Conservation (phyloP, 2,329 filamentous ascomycete species). For the Cercospora nicotianae region DNA sequence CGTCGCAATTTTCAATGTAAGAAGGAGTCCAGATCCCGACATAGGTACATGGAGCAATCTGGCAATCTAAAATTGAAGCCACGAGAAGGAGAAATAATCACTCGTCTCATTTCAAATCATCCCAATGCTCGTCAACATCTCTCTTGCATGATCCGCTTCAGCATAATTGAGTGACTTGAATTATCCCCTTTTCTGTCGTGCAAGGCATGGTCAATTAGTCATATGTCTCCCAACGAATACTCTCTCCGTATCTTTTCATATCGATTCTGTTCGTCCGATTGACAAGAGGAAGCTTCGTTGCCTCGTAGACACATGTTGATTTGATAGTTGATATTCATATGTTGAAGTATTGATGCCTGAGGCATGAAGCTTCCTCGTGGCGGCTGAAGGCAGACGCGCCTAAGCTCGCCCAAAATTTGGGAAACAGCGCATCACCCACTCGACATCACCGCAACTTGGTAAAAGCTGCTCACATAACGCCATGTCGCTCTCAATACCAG, state of each 20-base stretch:
- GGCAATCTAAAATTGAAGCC: background rate
- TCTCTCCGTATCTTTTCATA: background rate
- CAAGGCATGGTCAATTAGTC: background rate
- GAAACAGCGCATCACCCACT: background rate
- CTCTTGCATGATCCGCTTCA: background rate
- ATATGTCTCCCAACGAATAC: background rate
- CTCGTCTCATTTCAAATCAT: background rate
- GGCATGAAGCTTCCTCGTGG: background rate
- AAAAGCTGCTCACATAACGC: slow-evolving; percentile 26
- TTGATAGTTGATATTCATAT: too few relatives aligned
- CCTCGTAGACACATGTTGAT: too few relatives aligned
- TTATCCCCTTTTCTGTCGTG: background rate
- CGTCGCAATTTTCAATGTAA: background rate
- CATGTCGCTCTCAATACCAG: slow-evolving; percentile 97
- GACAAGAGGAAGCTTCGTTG: background rate
- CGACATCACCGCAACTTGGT: background rate
- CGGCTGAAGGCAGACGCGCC: slow-evolving; percentile 1
- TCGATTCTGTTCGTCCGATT: background rate
- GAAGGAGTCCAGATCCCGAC: background rate
- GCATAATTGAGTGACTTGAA: background rate
- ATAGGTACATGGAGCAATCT: background rate
- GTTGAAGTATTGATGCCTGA: background rate
- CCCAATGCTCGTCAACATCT: background rate
- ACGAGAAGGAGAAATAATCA: background rate
- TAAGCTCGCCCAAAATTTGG: slow-evolving; percentile 1